Conservation (phyloP, 306 rosid species). For the Medicago ruthenica region DNA sequence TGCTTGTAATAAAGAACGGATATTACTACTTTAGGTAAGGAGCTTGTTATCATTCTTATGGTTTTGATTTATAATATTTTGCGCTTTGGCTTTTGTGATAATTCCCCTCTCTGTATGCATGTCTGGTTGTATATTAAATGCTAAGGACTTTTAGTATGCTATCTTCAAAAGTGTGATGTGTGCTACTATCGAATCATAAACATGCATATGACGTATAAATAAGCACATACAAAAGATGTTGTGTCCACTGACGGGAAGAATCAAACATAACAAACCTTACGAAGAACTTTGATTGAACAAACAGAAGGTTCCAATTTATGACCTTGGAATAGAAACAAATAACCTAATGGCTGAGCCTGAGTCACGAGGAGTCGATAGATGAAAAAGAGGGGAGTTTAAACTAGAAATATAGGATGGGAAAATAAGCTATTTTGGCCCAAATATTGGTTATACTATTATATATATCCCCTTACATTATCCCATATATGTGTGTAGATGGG, state of each 20-base stretch:
- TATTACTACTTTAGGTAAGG: conserved; percentile 74
- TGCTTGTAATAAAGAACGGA: conserved; percentile 66
- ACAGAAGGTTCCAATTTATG: not conserved
- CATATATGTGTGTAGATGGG: not conserved
- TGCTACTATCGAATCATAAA: conserved; percentile 23
- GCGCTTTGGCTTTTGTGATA: not conserved
- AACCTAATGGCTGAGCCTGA: not conserved
- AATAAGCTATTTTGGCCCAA: conserved; percentile 4
- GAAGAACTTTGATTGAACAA: not conserved
- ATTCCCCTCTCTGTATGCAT: not conserved
- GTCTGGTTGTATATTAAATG: conserved; percentile 14
- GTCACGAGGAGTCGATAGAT: not conserved
- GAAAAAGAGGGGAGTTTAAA: not conserved
- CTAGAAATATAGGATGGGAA: not conserved
- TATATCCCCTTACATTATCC: not conserved
- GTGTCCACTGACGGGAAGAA: not conserved
- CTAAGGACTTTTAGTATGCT: conserved; percentile 3
- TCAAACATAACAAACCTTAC: not conserved
- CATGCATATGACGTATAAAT: not conserved
- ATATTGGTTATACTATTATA: no score
- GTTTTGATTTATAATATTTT: conserved; percentile 7
- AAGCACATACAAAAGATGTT: not conserved
- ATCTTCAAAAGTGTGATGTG: conserved; percentile 22
- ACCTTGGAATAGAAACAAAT: conserved; percentile 15
- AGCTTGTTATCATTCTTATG: conserved; percentile 38